phyloP scores from a whole-genome alignment of 2,329 filamentous ascomycete species.

The Calcarisporium arbuscula region DNA sequence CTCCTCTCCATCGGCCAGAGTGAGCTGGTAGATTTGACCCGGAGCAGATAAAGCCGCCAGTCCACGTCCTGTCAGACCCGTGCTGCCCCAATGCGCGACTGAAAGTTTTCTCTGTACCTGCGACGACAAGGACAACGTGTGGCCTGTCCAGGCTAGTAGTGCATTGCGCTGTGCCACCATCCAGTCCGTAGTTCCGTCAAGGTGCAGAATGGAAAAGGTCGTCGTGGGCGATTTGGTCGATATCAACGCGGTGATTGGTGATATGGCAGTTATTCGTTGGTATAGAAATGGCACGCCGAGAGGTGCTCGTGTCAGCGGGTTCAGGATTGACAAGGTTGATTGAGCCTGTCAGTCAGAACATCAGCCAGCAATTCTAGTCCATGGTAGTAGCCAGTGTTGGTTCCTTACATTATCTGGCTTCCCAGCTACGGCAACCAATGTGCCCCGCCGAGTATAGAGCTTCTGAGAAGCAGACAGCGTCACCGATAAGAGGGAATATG shows the following conservation, averaged over 20 bases:
- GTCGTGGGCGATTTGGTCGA: slow-evolving; percentile 81
- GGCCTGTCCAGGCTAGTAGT: slow-evolving; percentile 93
- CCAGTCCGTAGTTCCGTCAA: slow-evolving; percentile 95
- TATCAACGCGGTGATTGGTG: slow-evolving; percentile 81
- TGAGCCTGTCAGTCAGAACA: slow-evolving; percentile 52
- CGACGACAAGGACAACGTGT: slow-evolving; percentile 71
- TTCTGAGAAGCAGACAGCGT: slow-evolving; percentile 88
- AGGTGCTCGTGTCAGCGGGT: slow-evolving; percentile 71
- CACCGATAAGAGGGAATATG: slow-evolving; percentile 90
- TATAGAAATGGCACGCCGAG: slow-evolving; percentile 93
- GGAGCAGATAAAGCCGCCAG: slow-evolving; percentile 78
- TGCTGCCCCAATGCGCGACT: slow-evolving; percentile 85
- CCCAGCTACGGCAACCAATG: slow-evolving; percentile 81
- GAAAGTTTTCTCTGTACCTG: slow-evolving; percentile 69
- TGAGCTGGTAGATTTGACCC: slow-evolving; percentile 84
- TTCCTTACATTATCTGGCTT: slow-evolving; percentile 76
- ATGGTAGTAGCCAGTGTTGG: neutral
- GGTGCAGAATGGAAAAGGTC: slow-evolving; percentile 78
- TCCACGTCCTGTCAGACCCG: slow-evolving; percentile 80
- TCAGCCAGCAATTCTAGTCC: slow-evolving; percentile 4
- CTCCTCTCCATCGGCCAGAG: slow-evolving; percentile 74
- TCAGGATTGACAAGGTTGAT: slow-evolving; percentile 81
- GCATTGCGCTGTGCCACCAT: slow-evolving; percentile 82
- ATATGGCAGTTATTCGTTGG: slow-evolving; percentile 81
- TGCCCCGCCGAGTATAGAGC: slow-evolving; percentile 87